Conservation (phyloP, 169 alveolate genomes). For the Eimeria necatrix region DNA sequence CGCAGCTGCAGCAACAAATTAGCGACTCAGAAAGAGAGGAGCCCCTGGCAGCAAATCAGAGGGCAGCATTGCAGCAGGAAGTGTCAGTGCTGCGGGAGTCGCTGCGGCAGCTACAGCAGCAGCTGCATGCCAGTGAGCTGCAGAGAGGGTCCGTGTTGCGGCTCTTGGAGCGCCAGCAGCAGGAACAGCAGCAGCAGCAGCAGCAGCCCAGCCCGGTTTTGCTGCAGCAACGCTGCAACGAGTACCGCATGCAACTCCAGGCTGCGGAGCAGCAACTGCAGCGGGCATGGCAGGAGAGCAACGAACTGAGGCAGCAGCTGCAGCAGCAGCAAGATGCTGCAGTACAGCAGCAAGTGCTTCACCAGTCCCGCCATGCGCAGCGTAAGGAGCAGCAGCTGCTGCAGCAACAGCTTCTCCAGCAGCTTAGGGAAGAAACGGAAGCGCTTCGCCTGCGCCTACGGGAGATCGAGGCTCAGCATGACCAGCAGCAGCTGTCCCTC, state of each 20-base stretch:
- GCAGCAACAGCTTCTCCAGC: constrained; percentile 74
- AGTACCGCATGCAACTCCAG: constrained; percentile 63
- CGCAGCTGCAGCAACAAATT: constrained; percentile 66
- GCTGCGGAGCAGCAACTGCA: constrained; percentile 74
- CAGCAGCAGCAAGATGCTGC: constrained; percentile 75
- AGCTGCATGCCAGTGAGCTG: constrained; percentile 57
- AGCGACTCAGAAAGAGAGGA: constrained; percentile 4
- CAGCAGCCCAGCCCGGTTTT: not conserved
- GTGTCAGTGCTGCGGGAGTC: constrained; percentile 46
- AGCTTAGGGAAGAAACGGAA: constrained; percentile 47
- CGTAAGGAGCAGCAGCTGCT: constrained; percentile 67
- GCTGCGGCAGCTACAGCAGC: constrained; percentile 75
- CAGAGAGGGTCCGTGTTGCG: constrained; percentile 52
- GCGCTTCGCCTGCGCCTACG: constrained; percentile 45
- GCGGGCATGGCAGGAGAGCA: constrained; percentile 85
- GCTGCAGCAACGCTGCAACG: constrained; percentile 69
- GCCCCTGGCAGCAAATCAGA: constrained; percentile 6
- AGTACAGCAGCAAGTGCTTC: constrained; percentile 69
- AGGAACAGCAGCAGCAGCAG: constrained; percentile 75
- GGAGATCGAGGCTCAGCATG: constrained; percentile 37
- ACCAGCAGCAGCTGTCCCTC: constrained; percentile 37
- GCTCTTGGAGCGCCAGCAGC: constrained; percentile 41
- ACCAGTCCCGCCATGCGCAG: constrained; percentile 28
- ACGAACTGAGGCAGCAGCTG: constrained; percentile 86
- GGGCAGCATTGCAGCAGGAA: constrained; percentile 64